Evolutionary conservation across 768 basidiomycete genomes (phyloP), one percentile per base, ranked within the genome.

Genomic region (Trametes cubensis): DNA sequence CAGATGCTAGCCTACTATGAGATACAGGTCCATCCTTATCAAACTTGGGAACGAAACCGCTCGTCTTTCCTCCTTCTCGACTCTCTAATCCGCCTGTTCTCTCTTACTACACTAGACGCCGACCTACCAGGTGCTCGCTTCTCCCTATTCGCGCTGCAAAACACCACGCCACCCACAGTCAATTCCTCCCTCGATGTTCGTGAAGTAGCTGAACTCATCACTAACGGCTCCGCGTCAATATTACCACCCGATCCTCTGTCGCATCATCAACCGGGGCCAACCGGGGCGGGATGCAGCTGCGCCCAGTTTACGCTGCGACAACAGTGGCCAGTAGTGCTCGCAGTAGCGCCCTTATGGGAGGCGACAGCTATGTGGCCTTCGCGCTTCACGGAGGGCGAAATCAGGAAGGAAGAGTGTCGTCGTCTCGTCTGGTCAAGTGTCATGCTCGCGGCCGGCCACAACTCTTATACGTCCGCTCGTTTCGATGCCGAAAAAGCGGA

Each of bases 401-500:
- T 89, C 60, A 75, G 81, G 45, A 87, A 83, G 71, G 90, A 92
- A 69, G 85, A 85, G 47, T 85, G 84, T 67, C 83, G 90, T 26
- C 77, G 90, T 25, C 71, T 90, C 23, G 88, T 87, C 58, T 92
- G 90, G 90, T 88, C 85, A 67, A 75, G 84, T 7, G 78, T 90
- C 73, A 76, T 80, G 55, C 78, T 90, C 21, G 77, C 82, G 11
- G 86, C 88, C 7, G 86, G 84, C 2, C 83, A 87, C 71, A 83
- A 81, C 23, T 79, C 83, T 8, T 88, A 86, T 67, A 75, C 79
- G 3, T 80, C 79, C 25, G 81, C 87, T n/a, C 70, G 74, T 48
- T 74, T 20, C 3, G 47, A 46, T 42, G 14, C 59, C 48, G 52
- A 49, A 52, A 26, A 20, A 15, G 28, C 46, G 2, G 79, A 85